Percentiles rank a stretch among this genome's conserved stretches.
phyloP scores from a whole-genome alignment of 2,329 filamentous ascomycete species.

The Fusarium aywerte region DNA sequence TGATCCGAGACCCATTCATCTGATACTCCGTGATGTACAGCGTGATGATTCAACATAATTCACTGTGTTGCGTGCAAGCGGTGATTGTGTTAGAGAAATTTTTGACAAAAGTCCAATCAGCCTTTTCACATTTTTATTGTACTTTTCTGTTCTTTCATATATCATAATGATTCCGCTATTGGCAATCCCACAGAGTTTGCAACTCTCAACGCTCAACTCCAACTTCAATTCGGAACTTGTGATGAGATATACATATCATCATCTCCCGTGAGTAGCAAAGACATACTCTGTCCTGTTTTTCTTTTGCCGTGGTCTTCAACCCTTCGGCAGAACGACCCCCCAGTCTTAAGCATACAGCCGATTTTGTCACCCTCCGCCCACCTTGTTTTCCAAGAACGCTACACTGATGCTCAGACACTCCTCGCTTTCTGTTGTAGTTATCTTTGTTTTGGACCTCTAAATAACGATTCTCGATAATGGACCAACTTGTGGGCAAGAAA shows the following conservation, averaged over 20 bases:
- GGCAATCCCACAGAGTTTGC: background rate
- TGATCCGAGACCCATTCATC: constrained; percentile 6
- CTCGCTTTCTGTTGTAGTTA: background rate
- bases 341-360: background rate
- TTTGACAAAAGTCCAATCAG: background rate
- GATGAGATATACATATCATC: background rate
- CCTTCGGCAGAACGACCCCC: too few relatives aligned
- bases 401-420: too few relatives aligned
- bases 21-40: background rate
- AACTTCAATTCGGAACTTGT: background rate
- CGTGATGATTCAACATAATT: background rate
- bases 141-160: constrained; percentile 9
- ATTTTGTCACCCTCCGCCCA: background rate
- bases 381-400: background rate
- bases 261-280: background rate
- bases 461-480: background rate
- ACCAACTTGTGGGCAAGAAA: background rate
- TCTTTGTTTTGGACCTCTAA: background rate
- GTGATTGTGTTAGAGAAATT: background rate
- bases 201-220: background rate
- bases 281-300: background rate
- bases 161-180: background rate
- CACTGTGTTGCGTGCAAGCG: background rate
- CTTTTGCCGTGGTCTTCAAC: background rate
- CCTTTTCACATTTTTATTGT: constrained; percentile 16